Evolutionary conservation across 345 rosid genomes (phyloP), one percentile per base, ranked within the genome.

Genomic region (Lepidium didymum): DNA sequence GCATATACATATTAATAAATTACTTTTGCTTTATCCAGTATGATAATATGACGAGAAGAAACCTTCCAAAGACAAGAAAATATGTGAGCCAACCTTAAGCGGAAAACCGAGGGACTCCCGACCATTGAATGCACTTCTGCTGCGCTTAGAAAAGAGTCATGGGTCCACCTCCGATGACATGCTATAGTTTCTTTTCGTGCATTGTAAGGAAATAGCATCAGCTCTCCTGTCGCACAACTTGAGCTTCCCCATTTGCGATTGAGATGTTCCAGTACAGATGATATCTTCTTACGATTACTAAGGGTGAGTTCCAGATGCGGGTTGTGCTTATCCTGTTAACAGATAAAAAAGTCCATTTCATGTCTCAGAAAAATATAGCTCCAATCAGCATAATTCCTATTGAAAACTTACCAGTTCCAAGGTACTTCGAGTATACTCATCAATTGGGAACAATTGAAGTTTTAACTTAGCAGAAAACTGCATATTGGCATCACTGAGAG

Each of bases 261-360:
- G 64, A 95, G 81, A 85, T 95, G 99, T 77, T 94, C 99, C 74
- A 91, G 60, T 38, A 94, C 84, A 14, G 99, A 95, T 65, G 99
- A 87, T 78, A 95, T 85, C 85, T 91, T 95, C 82, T 95, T 95
- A 62, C 96, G 88, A 51, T 78, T 80, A 62, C 96, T 86, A 73
- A 95, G 97, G 36, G 99, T 91, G 75, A 95, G 99, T 82, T 95
- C 99, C 77, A 95, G 82, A 76, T 85, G 84, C 5, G 99, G 99
- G 73, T 95, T 95, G 69, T 84, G 99, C 64, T 89, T 86, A 74
- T 89, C 96, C 99, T 95, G 84, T 44, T 2, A 79, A 74, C 45
- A 86, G 46, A 78, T 66, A 68, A 72, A 68, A 72, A 78, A 41
- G 62, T 29, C 38, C 18, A 37, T 53, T 73, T 75, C 40, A 75